These are phyloP conservation scores for Penicillium sp. DNA, from an alignment of 2,329 filamentous ascomycete genomes.

Conservation along the genomic window DNA sequence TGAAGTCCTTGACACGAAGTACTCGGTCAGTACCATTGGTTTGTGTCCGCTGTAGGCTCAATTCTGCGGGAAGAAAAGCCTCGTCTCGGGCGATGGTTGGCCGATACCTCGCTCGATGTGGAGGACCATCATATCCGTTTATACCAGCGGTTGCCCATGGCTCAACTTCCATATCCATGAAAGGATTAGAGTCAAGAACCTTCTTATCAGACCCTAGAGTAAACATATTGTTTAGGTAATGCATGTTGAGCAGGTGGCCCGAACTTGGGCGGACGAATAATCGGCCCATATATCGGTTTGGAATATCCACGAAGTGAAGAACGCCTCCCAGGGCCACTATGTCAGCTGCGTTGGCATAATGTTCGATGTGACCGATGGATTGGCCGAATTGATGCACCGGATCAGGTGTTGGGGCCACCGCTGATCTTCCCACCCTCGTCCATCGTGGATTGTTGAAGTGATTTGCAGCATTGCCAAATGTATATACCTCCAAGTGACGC, in stretches of 20 bases:
- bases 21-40: background rate
- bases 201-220: constrained; percentile 30
- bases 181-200: constrained; percentile 33
- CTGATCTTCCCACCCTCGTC: constrained; percentile 41
- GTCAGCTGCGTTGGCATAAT: constrained; percentile 73
- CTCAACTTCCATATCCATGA: constrained; percentile 37
- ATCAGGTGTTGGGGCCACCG: constrained; percentile 15
- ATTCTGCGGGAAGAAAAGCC: constrained; percentile 11
- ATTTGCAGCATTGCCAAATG: constrained; percentile 75
- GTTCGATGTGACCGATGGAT: constrained; percentile 69
- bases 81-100: constrained; percentile 11
- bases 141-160: constrained; percentile 3
- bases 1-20: constrained; percentile 37
- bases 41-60: background rate
- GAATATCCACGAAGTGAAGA: constrained; percentile 60
- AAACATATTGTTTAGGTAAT: constrained; percentile 48
- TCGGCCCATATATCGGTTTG: constrained; percentile 51
- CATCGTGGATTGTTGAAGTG: constrained; percentile 74
- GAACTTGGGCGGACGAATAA: constrained; percentile 47
- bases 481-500: constrained; percentile 69
- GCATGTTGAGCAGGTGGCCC: constrained; percentile 47
- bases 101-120: background rate
- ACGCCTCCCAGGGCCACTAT: constrained; percentile 75
- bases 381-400: constrained; percentile 1
- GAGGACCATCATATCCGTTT: background rate